These are phyloP conservation scores for Plasmodium vivax DNA, from an alignment of 169 alveolate species.

Conservation along the genomic window DNA sequence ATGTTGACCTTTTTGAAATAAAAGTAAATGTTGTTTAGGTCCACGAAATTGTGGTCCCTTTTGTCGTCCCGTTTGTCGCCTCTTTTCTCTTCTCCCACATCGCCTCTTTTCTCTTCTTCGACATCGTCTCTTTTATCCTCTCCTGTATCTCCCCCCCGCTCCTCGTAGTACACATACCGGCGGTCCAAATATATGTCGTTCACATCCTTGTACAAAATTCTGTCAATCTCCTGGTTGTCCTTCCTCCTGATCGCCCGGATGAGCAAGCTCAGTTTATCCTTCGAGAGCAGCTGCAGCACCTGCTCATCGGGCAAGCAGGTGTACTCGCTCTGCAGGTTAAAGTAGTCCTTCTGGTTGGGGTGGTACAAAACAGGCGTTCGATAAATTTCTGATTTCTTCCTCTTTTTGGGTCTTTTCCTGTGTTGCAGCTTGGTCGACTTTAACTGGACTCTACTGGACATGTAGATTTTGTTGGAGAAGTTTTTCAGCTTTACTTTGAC, in stretches of 20 bases:
- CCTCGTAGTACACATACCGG: slow-evolving; percentile 50
- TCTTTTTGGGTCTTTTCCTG: slow-evolving; percentile 70
- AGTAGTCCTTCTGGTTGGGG: slow-evolving; percentile 62
- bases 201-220: slow-evolving; percentile 55
- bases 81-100: too few species aligned
- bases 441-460: slow-evolving; percentile 72
- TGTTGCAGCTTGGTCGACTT: slow-evolving; percentile 74
- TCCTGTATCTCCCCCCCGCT: background rate
- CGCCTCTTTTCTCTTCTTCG: too few species aligned
- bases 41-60: background rate
- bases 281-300: slow-evolving; percentile 57
- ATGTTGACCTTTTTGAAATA: slow-evolving; percentile 74
- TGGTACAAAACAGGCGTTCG: slow-evolving; percentile 73
- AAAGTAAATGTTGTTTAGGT: slow-evolving; percentile 56
- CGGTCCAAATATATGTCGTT: slow-evolving; percentile 56
- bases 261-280: slow-evolving; percentile 26
- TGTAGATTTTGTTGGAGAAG: slow-evolving; percentile 42
- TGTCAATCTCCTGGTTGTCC: slow-evolving; percentile 44
- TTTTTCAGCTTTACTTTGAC: slow-evolving; percentile 13
- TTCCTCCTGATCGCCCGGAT: slow-evolving; percentile 43
- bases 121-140: background rate
- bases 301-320: slow-evolving; percentile 58
- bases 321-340: slow-evolving; percentile 71
- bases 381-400: slow-evolving; percentile 68
- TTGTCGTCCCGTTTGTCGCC: too few species aligned